A percentile compares a stretch with the other conserved stretches of the same genome.
Evolutionary conservation across 495 filamentous ascomycete species (phyloP).

Genomic region (Penicillium bovifimosum): DNA sequence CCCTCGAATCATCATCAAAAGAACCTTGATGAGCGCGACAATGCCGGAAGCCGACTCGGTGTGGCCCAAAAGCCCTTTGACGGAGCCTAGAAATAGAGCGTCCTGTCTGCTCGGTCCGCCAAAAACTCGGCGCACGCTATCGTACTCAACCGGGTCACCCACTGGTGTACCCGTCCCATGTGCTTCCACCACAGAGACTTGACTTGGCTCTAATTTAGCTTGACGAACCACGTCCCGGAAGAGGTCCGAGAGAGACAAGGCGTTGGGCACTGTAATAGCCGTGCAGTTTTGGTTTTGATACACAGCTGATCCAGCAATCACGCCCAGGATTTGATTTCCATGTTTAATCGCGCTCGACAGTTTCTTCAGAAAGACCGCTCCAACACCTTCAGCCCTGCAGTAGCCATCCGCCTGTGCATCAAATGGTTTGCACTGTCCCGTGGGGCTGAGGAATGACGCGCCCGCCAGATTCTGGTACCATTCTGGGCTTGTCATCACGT

Average conservation of each 20-base stretch:
- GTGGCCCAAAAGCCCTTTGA: slow-evolving; percentile 45
- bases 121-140: slow-evolving; percentile 30
- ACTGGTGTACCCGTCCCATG: slow-evolving; percentile 43
- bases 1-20: slow-evolving; percentile 39
- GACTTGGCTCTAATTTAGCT: slow-evolving; percentile 2
- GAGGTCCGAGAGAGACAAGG: slow-evolving; percentile 23
- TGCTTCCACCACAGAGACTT: slow-evolving; percentile 29
- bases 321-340: slow-evolving; percentile 55
- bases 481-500: slow-evolving; percentile 29
- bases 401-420: slow-evolving; percentile 32
- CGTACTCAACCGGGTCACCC: slow-evolving; percentile 31
- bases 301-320: slow-evolving; percentile 51
- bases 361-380: slow-evolving; percentile 45
- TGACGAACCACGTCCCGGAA: slow-evolving; percentile 9
- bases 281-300: slow-evolving; percentile 57
- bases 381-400: slow-evolving; percentile 33
- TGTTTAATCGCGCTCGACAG: slow-evolving; percentile 54
- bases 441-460: slow-evolving; percentile 39
- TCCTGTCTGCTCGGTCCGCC: slow-evolving; percentile 10
- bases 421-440: slow-evolving; percentile 62
- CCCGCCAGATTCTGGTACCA: slow-evolving; percentile 29
- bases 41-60: slow-evolving; percentile 40
- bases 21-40: slow-evolving; percentile 32
- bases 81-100: slow-evolving; percentile 27
- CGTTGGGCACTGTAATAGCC: slow-evolving; percentile 53